Percentiles rank a stretch among this genome's conserved stretches.
These are phyloP conservation scores for Aspergillus tubingensis DNA, from an alignment of 2,329 filamentous ascomycete species.

Conservation along the genomic window DNA sequence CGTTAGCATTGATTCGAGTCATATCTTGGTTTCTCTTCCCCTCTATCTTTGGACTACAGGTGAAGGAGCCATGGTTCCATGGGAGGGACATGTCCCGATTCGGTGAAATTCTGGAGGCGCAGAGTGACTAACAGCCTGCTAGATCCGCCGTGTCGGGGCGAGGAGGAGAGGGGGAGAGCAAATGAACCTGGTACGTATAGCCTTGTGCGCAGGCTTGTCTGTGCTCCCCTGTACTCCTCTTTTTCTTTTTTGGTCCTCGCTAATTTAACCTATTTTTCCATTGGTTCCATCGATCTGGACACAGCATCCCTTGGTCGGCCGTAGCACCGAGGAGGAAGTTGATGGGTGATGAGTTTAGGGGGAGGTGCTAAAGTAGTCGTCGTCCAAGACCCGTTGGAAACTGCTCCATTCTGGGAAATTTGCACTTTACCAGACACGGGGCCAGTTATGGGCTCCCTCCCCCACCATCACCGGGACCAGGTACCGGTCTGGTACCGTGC, in stretches of 20 bases:
- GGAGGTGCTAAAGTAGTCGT: neutral
- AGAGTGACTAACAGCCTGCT: slow-evolving; percentile 9
- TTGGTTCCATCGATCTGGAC: slow-evolving; percentile 16
- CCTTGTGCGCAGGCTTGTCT: slow-evolving; percentile 17
- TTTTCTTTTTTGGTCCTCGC: slow-evolving; percentile 3
- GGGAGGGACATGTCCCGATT: neutral
- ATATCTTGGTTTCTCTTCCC: neutral
- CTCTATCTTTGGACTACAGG: neutral
- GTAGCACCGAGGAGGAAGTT: slow-evolving; percentile 2
- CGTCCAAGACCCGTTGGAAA: slow-evolving; percentile 2
- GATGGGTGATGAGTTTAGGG: neutral
- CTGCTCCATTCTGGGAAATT: slow-evolving; percentile 6
- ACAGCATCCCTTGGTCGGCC: slow-evolving; percentile 2
- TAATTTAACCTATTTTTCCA: slow-evolving; percentile 2
- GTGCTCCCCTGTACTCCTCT: slow-evolving; percentile 10
- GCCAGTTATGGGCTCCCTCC: neutral
- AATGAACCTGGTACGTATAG: slow-evolving; percentile 14
- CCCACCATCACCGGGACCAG: neutral
- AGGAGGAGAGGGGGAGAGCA: slow-evolving; percentile 6
- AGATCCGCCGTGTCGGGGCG: slow-evolving; percentile 16
- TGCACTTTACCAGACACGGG: neutral
- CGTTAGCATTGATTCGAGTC: neutral
- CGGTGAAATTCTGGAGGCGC: neutral
- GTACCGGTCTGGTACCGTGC: neutral
- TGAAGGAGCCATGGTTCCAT: neutral